Evolutionary conservation across 2,329 filamentous ascomycete species (phyloP).

Genomic region (Aspergillus carbonarius): DNA sequence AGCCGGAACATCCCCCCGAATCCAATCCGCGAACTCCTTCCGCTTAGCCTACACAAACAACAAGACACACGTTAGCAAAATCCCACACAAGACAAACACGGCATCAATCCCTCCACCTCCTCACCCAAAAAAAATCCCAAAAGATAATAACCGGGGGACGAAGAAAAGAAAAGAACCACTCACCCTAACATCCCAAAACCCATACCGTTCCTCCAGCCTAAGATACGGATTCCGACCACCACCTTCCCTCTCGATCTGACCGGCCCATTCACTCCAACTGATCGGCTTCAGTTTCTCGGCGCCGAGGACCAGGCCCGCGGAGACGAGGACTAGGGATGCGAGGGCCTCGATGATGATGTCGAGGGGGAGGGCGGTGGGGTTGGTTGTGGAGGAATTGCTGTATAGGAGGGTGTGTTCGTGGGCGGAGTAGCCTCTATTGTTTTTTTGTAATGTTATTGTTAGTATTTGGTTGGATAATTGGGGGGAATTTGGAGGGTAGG

Average conservation of each 20-base stretch:
- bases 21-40: conserved; percentile 76
- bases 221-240: conserved; percentile 76
- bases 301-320: conserved; percentile 75
- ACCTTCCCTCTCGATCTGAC: conserved; percentile 66
- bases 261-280: conserved; percentile 76
- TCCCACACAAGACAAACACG: neutral
- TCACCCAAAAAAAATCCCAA: too few species aligned
- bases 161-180: conserved; percentile 28
- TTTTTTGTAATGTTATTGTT: neutral
- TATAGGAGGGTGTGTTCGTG: conserved; percentile 83
- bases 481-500: neutral
- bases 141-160: too few species aligned
- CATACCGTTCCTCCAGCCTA: conserved; percentile 73
- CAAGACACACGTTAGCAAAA: conserved; percentile 15
- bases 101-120: neutral
- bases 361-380: conserved; percentile 62
- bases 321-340: conserved; percentile 75
- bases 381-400: conserved; percentile 51
- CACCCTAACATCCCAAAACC: conserved; percentile 85
- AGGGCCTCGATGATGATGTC: conserved; percentile 90
- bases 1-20: conserved; percentile 44
- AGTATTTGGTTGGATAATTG: neutral
- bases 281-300: conserved; percentile 81
- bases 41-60: conserved; percentile 53
- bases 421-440: conserved; percentile 88